Evolutionary conservation across 805 yeast species (phyloP).

Genomic region (Yarrowia hollandica): DNA sequence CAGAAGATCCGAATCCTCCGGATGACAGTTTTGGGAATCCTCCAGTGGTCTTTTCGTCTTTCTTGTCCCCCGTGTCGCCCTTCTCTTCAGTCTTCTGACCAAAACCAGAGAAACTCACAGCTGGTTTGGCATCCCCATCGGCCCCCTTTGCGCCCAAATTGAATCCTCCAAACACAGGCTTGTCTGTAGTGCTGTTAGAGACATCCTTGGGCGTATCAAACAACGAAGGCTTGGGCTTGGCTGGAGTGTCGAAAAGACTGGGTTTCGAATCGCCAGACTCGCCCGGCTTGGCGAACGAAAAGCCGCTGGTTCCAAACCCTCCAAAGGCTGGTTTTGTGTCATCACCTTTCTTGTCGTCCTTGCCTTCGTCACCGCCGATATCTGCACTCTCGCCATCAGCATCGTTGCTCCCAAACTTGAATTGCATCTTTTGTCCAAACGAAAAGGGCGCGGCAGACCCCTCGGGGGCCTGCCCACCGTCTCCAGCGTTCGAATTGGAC

Average conservation of each 20-base stretch:
- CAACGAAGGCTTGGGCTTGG: background rate
- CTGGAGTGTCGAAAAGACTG: background rate
- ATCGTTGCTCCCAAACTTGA: background rate
- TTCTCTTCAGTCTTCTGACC: background rate
- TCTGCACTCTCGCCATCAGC: too few species aligned
- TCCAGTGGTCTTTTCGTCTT: background rate
- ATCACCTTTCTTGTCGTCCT: too few species aligned
- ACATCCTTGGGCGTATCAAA: background rate
- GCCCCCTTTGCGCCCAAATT: background rate
- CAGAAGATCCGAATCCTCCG: background rate
- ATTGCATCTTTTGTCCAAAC: background rate
- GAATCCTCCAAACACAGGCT: background rate
- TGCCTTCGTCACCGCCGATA: background rate
- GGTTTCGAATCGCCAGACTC: background rate
- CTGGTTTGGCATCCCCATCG: background rate
- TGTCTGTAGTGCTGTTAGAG: background rate
- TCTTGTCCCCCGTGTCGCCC: background rate
- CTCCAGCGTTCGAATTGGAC: slow-evolving; percentile 9
- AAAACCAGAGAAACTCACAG: background rate
- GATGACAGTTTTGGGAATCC: too few species aligned
- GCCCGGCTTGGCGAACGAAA: background rate
- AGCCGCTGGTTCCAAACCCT: background rate
- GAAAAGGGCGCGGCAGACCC: background rate
- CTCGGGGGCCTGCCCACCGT: background rate
- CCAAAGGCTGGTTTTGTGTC: background rate